phyloP scores from a whole-genome alignment of 164 flowering plant species.

The Hamamelis virginiana region DNA sequence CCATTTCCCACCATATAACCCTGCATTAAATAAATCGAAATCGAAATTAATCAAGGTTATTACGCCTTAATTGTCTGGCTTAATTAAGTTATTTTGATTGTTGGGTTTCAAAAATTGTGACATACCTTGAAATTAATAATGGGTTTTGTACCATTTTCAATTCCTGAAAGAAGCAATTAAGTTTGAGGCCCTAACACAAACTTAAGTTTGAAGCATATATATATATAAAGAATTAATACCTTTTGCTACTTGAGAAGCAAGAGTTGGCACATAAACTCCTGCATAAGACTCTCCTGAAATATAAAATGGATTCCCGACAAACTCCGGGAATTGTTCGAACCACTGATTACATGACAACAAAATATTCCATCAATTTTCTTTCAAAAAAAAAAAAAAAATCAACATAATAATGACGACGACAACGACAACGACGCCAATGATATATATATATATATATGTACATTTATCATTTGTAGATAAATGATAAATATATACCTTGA shows the following conservation, averaged over 20 bases:
- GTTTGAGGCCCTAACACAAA: too few relatives aligned
- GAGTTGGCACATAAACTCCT: constrained; percentile 44
- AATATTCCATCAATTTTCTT: neutral
- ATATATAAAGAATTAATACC: too few relatives aligned
- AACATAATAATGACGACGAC: neutral
- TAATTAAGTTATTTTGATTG: too few relatives aligned
- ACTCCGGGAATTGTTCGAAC: constrained; percentile 36
- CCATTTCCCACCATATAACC: constrained; percentile 50
- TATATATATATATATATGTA: neutral
- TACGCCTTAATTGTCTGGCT: too few relatives aligned
- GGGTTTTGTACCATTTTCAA: constrained; percentile 16
- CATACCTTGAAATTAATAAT: constrained; percentile 21
- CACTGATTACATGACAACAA: constrained; percentile 19
- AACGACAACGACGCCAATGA: too few relatives aligned
- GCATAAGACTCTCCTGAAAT: constrained; percentile 41
- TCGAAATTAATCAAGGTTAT: neutral
- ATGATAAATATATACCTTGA: constrained; percentile 34
- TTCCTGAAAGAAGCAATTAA: constrained; percentile 14
- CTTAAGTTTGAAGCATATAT: too few relatives aligned
- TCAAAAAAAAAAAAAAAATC: neutral
- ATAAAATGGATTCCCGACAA: constrained; percentile 32
- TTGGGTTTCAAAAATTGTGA: too few relatives aligned
- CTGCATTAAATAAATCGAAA: constrained; percentile 13
- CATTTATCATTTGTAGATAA: too few relatives aligned
- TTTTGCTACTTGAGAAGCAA: constrained; percentile 27